Percentiles rank a stretch among this genome's conserved stretches.
Conservation (phyloP, 768 basidiomycete genomes). For the Solioccasus polychromus region DNA sequence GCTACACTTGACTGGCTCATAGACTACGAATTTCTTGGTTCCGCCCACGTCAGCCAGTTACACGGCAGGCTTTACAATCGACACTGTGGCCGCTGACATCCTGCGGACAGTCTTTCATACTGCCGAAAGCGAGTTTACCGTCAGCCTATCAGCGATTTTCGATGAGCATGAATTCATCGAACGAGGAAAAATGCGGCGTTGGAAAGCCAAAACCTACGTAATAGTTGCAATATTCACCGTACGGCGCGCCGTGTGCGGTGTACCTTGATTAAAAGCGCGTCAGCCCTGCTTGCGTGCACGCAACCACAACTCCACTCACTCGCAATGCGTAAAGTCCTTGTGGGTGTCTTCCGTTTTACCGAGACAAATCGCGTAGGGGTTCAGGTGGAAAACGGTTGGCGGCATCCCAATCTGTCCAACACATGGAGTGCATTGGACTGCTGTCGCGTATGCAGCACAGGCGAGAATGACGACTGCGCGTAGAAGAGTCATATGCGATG, state of each 20-base stretch:
- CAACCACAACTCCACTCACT: neutral
- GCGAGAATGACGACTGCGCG: neutral
- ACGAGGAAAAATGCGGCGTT: neutral
- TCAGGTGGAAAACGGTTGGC: neutral
- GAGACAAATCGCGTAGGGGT: neutral
- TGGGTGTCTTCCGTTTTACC: neutral
- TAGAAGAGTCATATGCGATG: neutral
- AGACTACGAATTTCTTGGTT: too few relatives aligned
- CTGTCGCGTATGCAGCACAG: neutral
- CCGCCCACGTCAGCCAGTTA: neutral
- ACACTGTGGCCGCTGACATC: neutral
- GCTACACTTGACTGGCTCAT: neutral
- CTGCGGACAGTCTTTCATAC: neutral
- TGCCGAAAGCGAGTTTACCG: neutral
- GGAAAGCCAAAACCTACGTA: conserved; percentile 1
- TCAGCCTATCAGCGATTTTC: neutral
- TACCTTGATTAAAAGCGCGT: neutral
- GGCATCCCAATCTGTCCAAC: neutral
- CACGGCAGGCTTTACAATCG: neutral
- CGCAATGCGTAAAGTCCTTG: neutral
- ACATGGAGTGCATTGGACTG: neutral
- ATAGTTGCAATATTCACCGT: neutral
- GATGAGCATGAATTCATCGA: neutral
- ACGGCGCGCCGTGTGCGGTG: neutral
- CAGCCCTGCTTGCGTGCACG: neutral